These are phyloP conservation scores for Inga leiocalycina DNA, from an alignment of 306 rosid species.

Conservation along the genomic window DNA sequence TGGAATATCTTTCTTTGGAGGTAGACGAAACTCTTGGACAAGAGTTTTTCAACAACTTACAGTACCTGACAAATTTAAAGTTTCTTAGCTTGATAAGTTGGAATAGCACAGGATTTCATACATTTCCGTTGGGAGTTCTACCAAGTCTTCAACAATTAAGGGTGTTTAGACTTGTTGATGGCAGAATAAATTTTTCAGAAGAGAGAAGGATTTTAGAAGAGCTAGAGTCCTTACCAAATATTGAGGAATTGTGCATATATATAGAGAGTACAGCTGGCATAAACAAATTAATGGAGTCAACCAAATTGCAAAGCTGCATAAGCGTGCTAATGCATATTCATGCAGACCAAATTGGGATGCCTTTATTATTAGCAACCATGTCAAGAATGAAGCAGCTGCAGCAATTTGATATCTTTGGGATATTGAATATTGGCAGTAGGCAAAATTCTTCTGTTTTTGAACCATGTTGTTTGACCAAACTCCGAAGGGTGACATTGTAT, in stretches of 20 bases:
- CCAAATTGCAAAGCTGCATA: neutral
- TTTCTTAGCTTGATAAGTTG: neutral
- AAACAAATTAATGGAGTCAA: neutral
- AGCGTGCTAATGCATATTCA: rapidly evolving
- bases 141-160: neutral
- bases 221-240: neutral
- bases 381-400: neutral
- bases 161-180: neutral
- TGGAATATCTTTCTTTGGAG: neutral
- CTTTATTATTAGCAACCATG: neutral
- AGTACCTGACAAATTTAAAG: neutral
- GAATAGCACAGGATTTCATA: no score
- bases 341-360: neutral
- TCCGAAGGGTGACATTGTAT: rapidly evolving
- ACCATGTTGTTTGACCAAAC: neutral
- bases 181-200: neutral
- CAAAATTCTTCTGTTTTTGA: neutral
- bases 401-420: rapidly evolving
- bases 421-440: no score
- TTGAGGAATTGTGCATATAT: neutral
- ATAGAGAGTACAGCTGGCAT: neutral
- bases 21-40: no score
- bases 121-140: neutral
- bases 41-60: neutral
- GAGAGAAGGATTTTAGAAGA: neutral